Base-by-base conservation (phyloP, 768 basidiomycete genomes). In the Mycena rebaudengoi region DNA sequence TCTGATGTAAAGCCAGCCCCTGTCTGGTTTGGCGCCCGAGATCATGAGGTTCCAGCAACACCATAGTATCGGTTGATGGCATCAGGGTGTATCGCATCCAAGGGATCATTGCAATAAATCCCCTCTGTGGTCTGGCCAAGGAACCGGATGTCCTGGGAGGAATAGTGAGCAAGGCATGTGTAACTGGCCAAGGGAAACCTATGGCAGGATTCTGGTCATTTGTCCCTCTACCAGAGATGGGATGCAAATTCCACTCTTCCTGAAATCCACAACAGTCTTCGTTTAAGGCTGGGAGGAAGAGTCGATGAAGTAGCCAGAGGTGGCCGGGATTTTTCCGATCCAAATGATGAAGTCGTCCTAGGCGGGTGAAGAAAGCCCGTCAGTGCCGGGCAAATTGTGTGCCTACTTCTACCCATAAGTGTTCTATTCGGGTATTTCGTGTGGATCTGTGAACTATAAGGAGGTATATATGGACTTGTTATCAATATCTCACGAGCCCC, bases 241-340 rank as follows among this genome's bases (percentile, higher is more conserved):
- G 69, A 53, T 80, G 75, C n/a, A 65, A 25, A 52, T 79, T 79
- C 75, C 78, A 79, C 10, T 76, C 69, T 7, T 61, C 11, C 16
- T 65, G 70, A 55, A 79, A 78, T 5, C 51, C 35, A 0, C 40
- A 0, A 37, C 74, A 78, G 40, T 79, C 74, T 0, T 54, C 25
- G 30, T 79, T 75, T 18, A 80, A 66, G 3, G 50, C 46, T 2
- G 57, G 26, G 2, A 79, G 65, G 56, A 80, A 81, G 1, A 80
- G 63, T 21, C n/a, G 12, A n/a, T 54, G 52, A 4, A 54, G 23
- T 7, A 54, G 39, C 52, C 52, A 54, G 8, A 54, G 21, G 21
- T 54, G 52, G 21, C 39, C 18, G 6, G 52, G 40, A 26, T 54
- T 30, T 23, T 54, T 54, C 1, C 52, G 39, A 18, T 54, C 39